These are phyloP conservation scores for Asparagopsis taxiformis DNA, from an alignment of 31 red algal genomes.

Conservation along the genomic window DNA sequence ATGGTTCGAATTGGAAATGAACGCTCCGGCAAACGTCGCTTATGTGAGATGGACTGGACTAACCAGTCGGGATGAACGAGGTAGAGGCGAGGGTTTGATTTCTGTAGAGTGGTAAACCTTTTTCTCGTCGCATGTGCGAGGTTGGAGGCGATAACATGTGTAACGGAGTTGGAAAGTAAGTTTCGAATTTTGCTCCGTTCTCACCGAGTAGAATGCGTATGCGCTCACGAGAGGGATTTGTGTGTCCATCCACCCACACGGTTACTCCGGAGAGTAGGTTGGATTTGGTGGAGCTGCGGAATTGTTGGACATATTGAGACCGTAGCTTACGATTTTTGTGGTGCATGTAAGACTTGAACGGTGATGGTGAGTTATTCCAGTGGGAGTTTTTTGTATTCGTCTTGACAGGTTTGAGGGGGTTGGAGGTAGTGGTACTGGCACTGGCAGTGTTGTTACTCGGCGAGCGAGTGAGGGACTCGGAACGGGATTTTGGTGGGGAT, in stretches of 20 bases:
- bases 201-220: not conserved
- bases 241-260: conserved; percentile 6
- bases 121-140: conserved; percentile 6
- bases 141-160: not conserved
- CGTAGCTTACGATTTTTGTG: conserved; percentile 8
- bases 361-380: too few species aligned
- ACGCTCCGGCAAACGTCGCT: too few species aligned
- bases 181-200: conserved; percentile 5
- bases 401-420: too few species aligned
- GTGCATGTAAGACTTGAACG: not conserved
- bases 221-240: not conserved
- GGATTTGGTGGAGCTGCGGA: not conserved
- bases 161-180: conserved; percentile 2
- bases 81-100: too few species aligned
- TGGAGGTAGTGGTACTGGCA: too few species aligned
- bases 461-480: too few species aligned
- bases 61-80: not conserved
- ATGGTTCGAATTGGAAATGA: too few species aligned
- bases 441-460: too few species aligned
- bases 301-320: not conserved
- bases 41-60: not conserved
- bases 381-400: too few species aligned
- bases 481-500: too few species aligned
- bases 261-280: not conserved
- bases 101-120: not conserved